A percentile compares a stretch with the other conserved stretches of the same genome.
Evolutionary conservation across 2,329 filamentous ascomycete species (phyloP).

Genomic region (Aschersonia sp.): DNA sequence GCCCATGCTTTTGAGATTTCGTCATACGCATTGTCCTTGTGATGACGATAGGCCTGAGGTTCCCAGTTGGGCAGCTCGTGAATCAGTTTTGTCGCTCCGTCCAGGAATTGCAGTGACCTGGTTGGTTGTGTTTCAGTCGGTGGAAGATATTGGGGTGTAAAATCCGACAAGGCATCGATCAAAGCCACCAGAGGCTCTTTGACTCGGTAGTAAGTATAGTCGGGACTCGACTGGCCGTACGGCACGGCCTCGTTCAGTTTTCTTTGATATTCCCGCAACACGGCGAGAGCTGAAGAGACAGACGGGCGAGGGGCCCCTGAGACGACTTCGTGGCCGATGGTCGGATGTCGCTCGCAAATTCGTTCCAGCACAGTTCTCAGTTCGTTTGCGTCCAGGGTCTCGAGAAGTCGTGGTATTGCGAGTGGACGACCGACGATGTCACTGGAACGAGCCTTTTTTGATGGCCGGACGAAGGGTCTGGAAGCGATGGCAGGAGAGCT

Average conservation of each 20-base stretch:
- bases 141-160: slow-evolving; percentile 88
- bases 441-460: slow-evolving; percentile 47
- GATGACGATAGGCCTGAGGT: slow-evolving; percentile 71
- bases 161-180: slow-evolving; percentile 82
- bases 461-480: slow-evolving; percentile 50
- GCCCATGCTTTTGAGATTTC: slow-evolving; percentile 92
- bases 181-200: slow-evolving; percentile 67
- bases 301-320: slow-evolving; percentile 76
- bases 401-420: slow-evolving; percentile 59
- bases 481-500: slow-evolving; percentile 64
- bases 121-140: slow-evolving; percentile 77
- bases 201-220: slow-evolving; percentile 91
- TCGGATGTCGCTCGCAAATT: slow-evolving; percentile 79
- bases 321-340: slow-evolving; percentile 73
- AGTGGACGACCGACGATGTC: slow-evolving; percentile 50
- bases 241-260: slow-evolving; percentile 69
- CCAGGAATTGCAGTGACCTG: slow-evolving; percentile 72
- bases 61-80: slow-evolving; percentile 87
- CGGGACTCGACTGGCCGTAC: slow-evolving; percentile 69
- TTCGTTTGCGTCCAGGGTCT: slow-evolving; percentile 78
- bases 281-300: slow-evolving; percentile 62
- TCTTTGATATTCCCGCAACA: slow-evolving; percentile 70
- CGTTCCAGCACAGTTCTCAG: slow-evolving; percentile 76
- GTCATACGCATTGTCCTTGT: slow-evolving; percentile 92
- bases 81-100: slow-evolving; percentile 79